Evolutionary conservation across 1,284 basidiomycete species (phyloP).

Genomic region (Bothia castanella): DNA sequence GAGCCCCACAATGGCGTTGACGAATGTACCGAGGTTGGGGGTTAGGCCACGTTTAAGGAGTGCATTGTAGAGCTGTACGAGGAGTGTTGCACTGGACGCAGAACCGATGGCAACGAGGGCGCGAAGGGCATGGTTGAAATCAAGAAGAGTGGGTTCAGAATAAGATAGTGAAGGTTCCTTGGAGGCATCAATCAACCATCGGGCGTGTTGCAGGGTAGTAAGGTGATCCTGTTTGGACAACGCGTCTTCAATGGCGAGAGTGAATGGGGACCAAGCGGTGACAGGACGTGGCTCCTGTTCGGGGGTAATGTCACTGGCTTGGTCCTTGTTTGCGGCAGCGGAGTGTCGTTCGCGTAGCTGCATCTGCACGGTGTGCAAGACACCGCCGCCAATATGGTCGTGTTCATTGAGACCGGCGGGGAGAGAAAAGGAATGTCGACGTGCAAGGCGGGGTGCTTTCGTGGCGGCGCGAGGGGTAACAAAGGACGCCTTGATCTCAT

Average conservation of each 20-base stretch:
- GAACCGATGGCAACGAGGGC: constrained; percentile 44
- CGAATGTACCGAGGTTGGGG: constrained; percentile 69
- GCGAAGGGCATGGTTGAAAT: constrained; percentile 67
- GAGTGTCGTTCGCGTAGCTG: constrained; percentile 59
- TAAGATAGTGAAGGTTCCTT: constrained; percentile 14
- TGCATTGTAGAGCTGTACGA: constrained; percentile 73
- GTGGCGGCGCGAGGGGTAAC: constrained; percentile 30
- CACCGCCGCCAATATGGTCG: constrained; percentile 44
- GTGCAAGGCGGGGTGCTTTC: constrained; percentile 41
- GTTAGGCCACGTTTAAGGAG: constrained; percentile 65
- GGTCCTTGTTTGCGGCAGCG: constrained; percentile 28
- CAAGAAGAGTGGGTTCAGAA: constrained; percentile 33
- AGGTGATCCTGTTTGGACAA: constrained; percentile 13
- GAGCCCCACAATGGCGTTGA: constrained; percentile 65
- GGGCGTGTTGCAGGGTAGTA: constrained; percentile 19
- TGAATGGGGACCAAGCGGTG: constrained; percentile 34
- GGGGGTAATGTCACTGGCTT: constrained; percentile 7
- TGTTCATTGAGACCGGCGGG: constrained; percentile 30
- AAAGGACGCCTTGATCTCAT: constrained; percentile 42
- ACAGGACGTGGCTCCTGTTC: constrained; percentile 21
- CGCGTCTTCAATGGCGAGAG: constrained; percentile 20
- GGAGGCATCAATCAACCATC: constrained; percentile 24
- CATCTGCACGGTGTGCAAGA: constrained; percentile 56
- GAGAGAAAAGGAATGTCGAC: constrained; percentile 58
- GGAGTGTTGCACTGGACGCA: constrained; percentile 52